Evolutionary conservation across 2,329 filamentous ascomycete genomes (phyloP).

Genomic region (Dothiorella sarmentorum): DNA sequence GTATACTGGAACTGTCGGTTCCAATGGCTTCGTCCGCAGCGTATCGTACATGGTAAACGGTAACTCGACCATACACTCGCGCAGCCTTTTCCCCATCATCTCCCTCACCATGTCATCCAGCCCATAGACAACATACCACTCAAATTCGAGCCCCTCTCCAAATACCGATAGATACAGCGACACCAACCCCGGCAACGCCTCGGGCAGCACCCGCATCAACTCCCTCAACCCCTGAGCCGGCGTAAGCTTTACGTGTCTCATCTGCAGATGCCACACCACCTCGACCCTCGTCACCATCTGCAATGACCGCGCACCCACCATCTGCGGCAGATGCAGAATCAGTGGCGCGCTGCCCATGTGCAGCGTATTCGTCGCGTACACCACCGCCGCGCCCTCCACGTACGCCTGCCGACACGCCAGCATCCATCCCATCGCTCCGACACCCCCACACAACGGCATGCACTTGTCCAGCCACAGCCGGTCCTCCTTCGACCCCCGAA

Average conservation of each 20-base stretch:
- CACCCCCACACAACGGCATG: no score
- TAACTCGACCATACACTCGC: background rate
- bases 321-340: background rate
- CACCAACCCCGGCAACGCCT: background rate
- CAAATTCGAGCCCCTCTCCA: background rate
- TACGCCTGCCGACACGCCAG: background rate
- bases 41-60: background rate
- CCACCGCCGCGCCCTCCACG: background rate
- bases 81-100: background rate
- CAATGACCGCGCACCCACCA: background rate
- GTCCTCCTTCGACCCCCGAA: no score
- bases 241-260: no score
- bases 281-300: background rate
- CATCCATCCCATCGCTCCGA: no score
- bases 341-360: background rate
- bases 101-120: background rate
- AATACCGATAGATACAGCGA: background rate
- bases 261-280: background rate
- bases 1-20: no score
- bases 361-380: background rate
- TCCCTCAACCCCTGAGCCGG: background rate
- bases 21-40: no score
- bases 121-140: no score
- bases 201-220: background rate
- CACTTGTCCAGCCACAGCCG: no score